These are phyloP conservation scores for Dichotomocladium elegans DNA, from an alignment of 371 early-diverging fungal species.

Conservation along the genomic window DNA sequence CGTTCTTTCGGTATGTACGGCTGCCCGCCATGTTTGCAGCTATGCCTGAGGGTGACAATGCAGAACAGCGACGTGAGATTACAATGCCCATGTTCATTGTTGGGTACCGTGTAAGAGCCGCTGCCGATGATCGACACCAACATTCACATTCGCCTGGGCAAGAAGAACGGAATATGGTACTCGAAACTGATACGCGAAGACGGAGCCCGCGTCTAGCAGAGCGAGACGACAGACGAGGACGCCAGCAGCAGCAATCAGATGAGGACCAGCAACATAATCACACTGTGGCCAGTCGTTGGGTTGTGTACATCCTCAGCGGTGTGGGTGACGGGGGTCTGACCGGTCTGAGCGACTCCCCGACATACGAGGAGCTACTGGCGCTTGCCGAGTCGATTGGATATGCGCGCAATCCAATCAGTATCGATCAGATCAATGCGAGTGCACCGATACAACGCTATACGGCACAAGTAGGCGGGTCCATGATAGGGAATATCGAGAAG, in stretches of 20 bases:
- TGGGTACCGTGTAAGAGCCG: slow-evolving; percentile 6
- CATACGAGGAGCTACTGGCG: slow-evolving; percentile 43
- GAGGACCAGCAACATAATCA: background rate
- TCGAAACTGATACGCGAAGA: background rate
- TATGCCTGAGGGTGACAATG: background rate
- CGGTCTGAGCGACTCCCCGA: slow-evolving; percentile 2
- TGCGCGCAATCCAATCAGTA: slow-evolving; percentile 23
- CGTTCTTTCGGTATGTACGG: slow-evolving; percentile 11
- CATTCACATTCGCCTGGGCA: background rate
- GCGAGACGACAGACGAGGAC: background rate
- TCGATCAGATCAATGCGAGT: slow-evolving; percentile 25
- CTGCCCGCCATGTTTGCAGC: slow-evolving; percentile 2
- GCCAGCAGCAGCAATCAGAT: background rate
- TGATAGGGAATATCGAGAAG: slow-evolving; percentile 8
- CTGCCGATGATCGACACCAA: background rate
- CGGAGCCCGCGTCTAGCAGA: slow-evolving; percentile 1
- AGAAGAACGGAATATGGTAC: background rate
- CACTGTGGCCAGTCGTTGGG: slow-evolving; percentile 9
- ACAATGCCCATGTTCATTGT: slow-evolving; percentile 10
- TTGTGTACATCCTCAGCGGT: slow-evolving; percentile 12
- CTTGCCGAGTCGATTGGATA: slow-evolving; percentile 43
- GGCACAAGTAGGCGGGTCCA: slow-evolving; percentile 1
- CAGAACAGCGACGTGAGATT: background rate
- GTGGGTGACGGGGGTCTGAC: background rate
- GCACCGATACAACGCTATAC: slow-evolving; percentile 24